Evolutionary conservation across 2,329 filamentous ascomycete species (phyloP).

Genomic region (Ophiostoma montium): DNA sequence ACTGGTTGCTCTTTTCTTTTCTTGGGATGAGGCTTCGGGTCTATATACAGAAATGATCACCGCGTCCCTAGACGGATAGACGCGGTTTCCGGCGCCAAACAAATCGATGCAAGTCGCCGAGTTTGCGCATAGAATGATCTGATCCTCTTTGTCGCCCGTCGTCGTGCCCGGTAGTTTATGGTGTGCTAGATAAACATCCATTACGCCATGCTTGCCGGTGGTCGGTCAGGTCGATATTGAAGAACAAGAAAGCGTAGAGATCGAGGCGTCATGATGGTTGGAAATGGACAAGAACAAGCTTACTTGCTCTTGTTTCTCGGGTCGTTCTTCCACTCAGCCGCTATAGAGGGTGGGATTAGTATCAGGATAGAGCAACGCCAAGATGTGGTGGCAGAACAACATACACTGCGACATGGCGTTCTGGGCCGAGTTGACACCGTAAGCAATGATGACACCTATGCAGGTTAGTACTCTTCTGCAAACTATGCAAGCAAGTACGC

Average conservation of each 20-base stretch:
- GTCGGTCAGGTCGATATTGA: not conserved
- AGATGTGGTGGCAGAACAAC: conserved; percentile 12
- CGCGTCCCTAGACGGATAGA: no score
- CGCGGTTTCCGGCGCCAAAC: no score
- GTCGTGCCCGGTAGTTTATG: not conserved
- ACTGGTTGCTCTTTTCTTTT: no score
- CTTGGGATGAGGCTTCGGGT: no score
- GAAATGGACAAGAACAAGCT: not conserved
- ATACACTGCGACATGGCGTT: conserved; percentile 65
- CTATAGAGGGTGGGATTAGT: conserved; percentile 30
- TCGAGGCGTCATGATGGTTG: not conserved
- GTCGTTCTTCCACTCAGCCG: conserved; percentile 94
- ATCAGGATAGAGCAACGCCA: not conserved
- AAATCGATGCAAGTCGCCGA: no score
- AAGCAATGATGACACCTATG: conserved; percentile 72
- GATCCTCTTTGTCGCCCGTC: no score
- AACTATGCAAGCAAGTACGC: not conserved
- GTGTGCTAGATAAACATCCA: not conserved
- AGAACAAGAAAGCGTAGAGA: not conserved
- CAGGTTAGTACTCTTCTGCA: not conserved
- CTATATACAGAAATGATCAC: no score
- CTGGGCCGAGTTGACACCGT: conserved; percentile 78
- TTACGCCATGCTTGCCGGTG: no score
- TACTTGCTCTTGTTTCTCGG: conserved; percentile 55
- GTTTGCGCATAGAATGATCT: no score